Conservation (phyloP, 352 stramenopile genomes). For the Plasmopara halstedii region DNA sequence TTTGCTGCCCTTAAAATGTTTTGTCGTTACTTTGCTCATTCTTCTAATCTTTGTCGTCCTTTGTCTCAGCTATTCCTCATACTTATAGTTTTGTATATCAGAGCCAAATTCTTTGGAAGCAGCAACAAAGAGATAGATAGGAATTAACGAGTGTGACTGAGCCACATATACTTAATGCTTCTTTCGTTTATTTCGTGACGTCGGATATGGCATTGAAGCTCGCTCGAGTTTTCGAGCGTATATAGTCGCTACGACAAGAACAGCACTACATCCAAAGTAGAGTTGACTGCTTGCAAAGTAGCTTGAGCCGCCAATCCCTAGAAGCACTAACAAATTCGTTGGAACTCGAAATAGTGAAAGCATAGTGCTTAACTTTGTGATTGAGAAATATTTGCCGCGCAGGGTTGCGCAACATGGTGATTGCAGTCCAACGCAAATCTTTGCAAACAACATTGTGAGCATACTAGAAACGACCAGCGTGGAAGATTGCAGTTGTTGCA, state of each 20-base stretch:
- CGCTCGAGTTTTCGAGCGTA: conserved; percentile 25
- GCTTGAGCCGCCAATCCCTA: conserved; percentile 37
- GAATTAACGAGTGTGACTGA: conserved; percentile 8
- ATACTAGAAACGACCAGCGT: no score
- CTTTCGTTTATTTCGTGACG: conserved; percentile 20
- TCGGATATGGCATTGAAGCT: neutral
- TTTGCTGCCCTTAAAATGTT: neutral
- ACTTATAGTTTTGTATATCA: conserved; percentile 51
- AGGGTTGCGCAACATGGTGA: no score
- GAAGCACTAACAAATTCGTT: conserved; percentile 55
- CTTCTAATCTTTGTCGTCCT: conserved; percentile 2
- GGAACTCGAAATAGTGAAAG: conserved; percentile 50
- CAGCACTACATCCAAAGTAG: conserved; percentile 29
- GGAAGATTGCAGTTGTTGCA: no score
- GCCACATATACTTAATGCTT: conserved; percentile 15
- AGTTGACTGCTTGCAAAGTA: conserved; percentile 25
- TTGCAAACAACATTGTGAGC: no score
- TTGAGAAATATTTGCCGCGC: no score
- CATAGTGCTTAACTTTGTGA: no score
- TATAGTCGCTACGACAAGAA: conserved; percentile 27
- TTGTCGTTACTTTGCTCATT: neutral
- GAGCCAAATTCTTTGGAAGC: conserved; percentile 32
- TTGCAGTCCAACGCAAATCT: no score
- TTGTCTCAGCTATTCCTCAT: conserved; percentile 30
- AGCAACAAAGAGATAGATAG: conserved; percentile 22